A percentile compares a stretch with the other conserved stretches of the same genome.
phyloP scores from a whole-genome alignment of 1,139 yeast species.

The Petasospora fabianii region DNA sequence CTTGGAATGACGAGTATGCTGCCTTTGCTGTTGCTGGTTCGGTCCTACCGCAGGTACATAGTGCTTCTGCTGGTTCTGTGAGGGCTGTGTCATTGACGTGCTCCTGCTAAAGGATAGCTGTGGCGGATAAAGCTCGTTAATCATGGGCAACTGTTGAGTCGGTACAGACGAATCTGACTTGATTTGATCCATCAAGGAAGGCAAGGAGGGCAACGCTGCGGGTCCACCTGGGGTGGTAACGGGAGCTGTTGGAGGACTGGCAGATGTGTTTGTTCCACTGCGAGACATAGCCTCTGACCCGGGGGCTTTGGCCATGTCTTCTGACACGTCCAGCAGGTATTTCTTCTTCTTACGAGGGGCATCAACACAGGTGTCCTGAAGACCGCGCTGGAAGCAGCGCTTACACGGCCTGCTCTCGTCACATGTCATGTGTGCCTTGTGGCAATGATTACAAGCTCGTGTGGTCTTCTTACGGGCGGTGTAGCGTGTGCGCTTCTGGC shows the following conservation, averaged over 20 bases:
- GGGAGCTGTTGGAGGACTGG: not conserved
- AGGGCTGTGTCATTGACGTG: not conserved
- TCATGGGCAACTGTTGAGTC: slow-evolving; percentile 4
- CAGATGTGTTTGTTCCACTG: not conserved
- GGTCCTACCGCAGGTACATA: slow-evolving; percentile 6
- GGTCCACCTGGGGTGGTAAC: not conserved
- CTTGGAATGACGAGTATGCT: slow-evolving; percentile 25
- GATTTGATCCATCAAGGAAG: slow-evolving; percentile 5
- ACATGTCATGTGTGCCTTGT: slow-evolving; percentile 84
- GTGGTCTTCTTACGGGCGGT: slow-evolving; percentile 52
- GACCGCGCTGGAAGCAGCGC: slow-evolving; percentile 69
- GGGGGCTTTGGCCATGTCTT: slow-evolving; percentile 11
- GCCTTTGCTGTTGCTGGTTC: slow-evolving; percentile 1
- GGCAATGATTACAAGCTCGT: slow-evolving; percentile 85
- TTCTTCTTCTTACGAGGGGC: slow-evolving; percentile 87
- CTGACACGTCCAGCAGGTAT: slow-evolving; percentile 61
- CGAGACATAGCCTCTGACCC: not conserved
- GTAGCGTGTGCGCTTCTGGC: slow-evolving; percentile 7
- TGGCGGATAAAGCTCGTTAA: slow-evolving; percentile 19
- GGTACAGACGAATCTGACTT: slow-evolving; percentile 1
- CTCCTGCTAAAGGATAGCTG: slow-evolving; percentile 5
- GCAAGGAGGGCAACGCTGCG: slow-evolving; percentile 5
- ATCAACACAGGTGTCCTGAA: slow-evolving; percentile 74
- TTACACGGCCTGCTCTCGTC: slow-evolving; percentile 79
- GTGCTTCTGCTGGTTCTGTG: slow-evolving; percentile 4